Conservation (phyloP, 2,329 filamentous ascomycete species). For the Trichoderma atroviride region DNA sequence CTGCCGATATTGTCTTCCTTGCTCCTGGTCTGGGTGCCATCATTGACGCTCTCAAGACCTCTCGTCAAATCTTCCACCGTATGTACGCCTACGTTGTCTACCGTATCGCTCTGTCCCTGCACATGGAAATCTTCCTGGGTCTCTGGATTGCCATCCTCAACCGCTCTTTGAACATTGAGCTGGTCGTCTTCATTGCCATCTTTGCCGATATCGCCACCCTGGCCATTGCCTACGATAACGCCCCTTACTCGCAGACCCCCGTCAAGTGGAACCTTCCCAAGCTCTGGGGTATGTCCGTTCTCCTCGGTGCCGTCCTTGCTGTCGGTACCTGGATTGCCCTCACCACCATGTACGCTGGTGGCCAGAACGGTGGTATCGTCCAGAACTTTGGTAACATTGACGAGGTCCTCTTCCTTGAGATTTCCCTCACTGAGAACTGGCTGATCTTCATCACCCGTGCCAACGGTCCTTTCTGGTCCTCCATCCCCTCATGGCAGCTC, state of each 20-base stretch:
- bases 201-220: conserved; percentile 92
- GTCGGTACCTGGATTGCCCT: conserved; percentile 86
- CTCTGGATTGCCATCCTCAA: conserved; percentile 91
- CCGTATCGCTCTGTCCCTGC: conserved; percentile 88
- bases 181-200: conserved; percentile 93
- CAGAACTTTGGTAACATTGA: conserved; percentile 86
- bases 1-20: conserved; percentile 92
- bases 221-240: conserved; percentile 92
- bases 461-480: conserved; percentile 91
- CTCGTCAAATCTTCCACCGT: conserved; percentile 92
- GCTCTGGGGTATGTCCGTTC: conserved; percentile 89
- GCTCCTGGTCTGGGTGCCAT: conserved; percentile 89
- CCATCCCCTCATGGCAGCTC: conserved; percentile 84
- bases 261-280: conserved; percentile 96
- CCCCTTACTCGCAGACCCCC: conserved; percentile 79
- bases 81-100: conserved; percentile 98
- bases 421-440: conserved; percentile 92
- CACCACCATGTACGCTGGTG: conserved; percentile 76
- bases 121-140: conserved; percentile 88
- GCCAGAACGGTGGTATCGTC: conserved; percentile 77
- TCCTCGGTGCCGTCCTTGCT: conserved; percentile 79
- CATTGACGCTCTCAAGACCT: conserved; percentile 90
- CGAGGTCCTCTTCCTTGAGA: conserved; percentile 83
- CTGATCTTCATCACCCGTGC: conserved; percentile 95
- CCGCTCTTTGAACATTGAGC: conserved; percentile 78